Evolutionary conservation across 257 asterid genomes (phyloP).

Genomic region (Rhazya stricta): DNA sequence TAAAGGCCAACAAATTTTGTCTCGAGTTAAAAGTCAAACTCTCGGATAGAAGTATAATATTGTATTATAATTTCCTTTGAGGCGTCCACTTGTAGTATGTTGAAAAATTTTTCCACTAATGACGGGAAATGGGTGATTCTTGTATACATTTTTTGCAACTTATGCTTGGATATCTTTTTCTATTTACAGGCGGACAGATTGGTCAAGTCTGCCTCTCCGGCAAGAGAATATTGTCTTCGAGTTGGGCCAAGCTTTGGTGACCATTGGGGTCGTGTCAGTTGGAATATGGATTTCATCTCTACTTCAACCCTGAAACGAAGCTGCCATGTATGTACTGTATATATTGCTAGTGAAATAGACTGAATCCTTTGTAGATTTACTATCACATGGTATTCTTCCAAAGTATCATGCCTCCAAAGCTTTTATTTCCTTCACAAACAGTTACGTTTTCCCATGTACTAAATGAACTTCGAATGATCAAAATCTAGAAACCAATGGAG

Average conservation of each 20-base stretch:
- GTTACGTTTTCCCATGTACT: neutral
- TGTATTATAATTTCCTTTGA: neutral
- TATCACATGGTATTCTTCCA: too few relatives aligned
- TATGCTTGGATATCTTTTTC: neutral
- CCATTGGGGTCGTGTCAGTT: slow-evolving; percentile 59
- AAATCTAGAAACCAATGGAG: too few relatives aligned
- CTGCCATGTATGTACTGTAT: neutral
- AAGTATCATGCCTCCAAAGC: too few relatives aligned
- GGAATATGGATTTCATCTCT: slow-evolving; percentile 81
- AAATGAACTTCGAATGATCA: too few relatives aligned
- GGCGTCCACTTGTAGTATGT: neutral
- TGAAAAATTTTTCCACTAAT: neutral
- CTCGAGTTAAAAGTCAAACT: neutral
- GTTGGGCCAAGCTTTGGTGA: slow-evolving; percentile 67
- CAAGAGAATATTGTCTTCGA: slow-evolving; percentile 51
- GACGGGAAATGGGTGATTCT: neutral
- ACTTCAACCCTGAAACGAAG: slow-evolving; percentile 22
- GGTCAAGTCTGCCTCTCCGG: slow-evolving; percentile 52
- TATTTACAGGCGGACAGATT: slow-evolving; percentile 63
- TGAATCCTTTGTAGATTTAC: too few relatives aligned
- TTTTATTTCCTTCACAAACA: neutral
- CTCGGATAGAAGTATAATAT: neutral
- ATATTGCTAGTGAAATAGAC: neutral
- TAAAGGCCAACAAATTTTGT: neutral
- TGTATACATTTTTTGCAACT: neutral